Conservation (phyloP, 2,329 filamentous ascomycete genomes). For the Fusarium guadeloupense region DNA sequence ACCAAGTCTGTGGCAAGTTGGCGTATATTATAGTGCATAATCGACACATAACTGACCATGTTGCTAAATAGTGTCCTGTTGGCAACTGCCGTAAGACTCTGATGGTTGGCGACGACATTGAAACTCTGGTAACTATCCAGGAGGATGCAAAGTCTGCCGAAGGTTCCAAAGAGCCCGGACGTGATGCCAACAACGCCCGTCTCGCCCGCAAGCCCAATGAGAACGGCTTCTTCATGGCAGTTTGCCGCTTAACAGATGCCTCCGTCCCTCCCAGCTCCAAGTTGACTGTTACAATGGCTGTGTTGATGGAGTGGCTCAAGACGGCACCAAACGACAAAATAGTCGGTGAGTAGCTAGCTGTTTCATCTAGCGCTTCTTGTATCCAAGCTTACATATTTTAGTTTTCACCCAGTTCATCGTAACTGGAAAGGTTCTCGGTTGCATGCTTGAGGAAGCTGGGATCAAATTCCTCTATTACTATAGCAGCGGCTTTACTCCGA, state of each 20-base stretch:
- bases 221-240: slow-evolving; percentile 40
- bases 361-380: accelerated
- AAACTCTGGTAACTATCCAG: neutral
- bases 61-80: neutral
- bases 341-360: slow-evolving; percentile 44
- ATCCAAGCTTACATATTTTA: neutral
- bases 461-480: slow-evolving; percentile 53
- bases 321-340: slow-evolving; percentile 51
- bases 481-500: slow-evolving; percentile 31
- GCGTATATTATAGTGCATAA: too few species aligned
- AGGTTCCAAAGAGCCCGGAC: slow-evolving; percentile 28
- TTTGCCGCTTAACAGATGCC: neutral
- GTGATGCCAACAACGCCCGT: slow-evolving; percentile 35
- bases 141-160: accelerated
- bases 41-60: too few species aligned
- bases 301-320: slow-evolving; percentile 46
- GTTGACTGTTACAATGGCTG: slow-evolving; percentile 44
- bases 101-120: neutral
- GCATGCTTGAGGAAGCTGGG: slow-evolving; percentile 43
- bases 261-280: slow-evolving; percentile 45
- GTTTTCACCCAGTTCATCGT: slow-evolving; percentile 51
- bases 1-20: neutral
- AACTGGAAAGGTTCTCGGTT: slow-evolving; percentile 48
- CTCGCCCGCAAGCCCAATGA: slow-evolving; percentile 1
- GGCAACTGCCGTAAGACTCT: neutral